A percentile compares a stretch with the other conserved stretches of the same genome.
Conservation (phyloP, 139 green algal species). For the Picochlorum sp. region DNA sequence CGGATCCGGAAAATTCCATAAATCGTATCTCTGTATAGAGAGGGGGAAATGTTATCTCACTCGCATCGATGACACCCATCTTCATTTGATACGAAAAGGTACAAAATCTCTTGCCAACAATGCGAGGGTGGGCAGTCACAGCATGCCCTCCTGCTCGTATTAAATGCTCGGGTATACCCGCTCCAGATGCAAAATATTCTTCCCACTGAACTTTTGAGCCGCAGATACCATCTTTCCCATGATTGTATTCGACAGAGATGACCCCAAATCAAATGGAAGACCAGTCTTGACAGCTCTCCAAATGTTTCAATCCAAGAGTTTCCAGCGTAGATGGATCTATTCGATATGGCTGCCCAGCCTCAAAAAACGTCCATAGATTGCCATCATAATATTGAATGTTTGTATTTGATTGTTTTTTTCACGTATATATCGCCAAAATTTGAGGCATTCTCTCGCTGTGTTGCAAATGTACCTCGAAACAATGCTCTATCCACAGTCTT, state of each 20-base stretch:
- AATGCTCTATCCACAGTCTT: conserved; percentile 11
- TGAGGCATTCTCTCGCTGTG: conserved; percentile 19
- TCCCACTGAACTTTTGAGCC: neutral
- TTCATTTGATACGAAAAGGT: too few species aligned
- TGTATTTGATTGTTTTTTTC: conserved; percentile 36
- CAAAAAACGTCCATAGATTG: conserved; percentile 33
- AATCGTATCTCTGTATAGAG: conserved; percentile 5
- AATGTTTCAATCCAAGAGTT: conserved; percentile 34
- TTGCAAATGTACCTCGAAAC: conserved; percentile 47
- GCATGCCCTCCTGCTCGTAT: too few species aligned
- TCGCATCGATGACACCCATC: too few species aligned
- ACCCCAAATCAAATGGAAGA: conserved; percentile 34
- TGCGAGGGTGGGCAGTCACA: too few species aligned
- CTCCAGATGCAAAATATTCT: neutral
- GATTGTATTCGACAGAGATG: neutral
- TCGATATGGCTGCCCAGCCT: conserved; percentile 33
- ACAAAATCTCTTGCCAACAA: too few species aligned
- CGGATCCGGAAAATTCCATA: conserved; percentile 41
- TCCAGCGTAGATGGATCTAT: conserved; percentile 35
- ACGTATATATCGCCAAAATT: conserved; percentile 29
- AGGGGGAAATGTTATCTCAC: neutral
- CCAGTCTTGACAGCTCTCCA: conserved; percentile 20
- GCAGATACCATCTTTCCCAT: conserved; percentile 14
- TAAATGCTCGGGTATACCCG: too few species aligned
- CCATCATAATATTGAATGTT: conserved; percentile 32